These are phyloP conservation scores for Fusarium caatingaense DNA, from an alignment of 2,329 filamentous ascomycete genomes.

Conservation along the genomic window DNA sequence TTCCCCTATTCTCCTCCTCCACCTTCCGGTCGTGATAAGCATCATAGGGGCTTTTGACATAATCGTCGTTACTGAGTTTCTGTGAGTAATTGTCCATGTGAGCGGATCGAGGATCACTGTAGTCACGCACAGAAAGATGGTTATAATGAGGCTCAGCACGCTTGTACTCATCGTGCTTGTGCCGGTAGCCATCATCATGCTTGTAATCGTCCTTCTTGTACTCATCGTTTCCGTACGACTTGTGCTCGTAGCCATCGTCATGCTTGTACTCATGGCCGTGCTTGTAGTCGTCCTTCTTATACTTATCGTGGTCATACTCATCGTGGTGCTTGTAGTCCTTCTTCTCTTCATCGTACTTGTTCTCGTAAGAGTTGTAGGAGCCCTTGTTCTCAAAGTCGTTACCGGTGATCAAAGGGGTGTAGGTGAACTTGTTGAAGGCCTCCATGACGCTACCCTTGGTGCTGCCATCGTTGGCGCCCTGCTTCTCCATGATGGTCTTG, in stretches of 20 bases:
- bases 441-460: constrained; percentile 45
- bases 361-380: neutral
- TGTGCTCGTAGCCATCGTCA: neutral
- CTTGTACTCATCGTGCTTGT: constrained; percentile 3
- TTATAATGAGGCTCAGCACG: neutral
- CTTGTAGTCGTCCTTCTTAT: constrained; percentile 9
- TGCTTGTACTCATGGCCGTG: constrained; percentile 13
- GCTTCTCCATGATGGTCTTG: constrained; percentile 45
- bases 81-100: constrained; percentile 2
- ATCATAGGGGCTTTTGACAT: neutral
- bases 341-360: constrained; percentile 1
- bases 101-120: neutral
- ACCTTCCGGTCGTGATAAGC: neutral
- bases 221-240: neutral
- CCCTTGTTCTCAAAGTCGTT: constrained; percentile 45
- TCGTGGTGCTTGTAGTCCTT: constrained; percentile 8
- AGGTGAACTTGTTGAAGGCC: constrained; percentile 44
- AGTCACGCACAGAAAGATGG: constrained; percentile 10
- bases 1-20: neutral
- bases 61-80: constrained; percentile 1
- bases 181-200: neutral
- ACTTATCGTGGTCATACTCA: constrained; percentile 16
- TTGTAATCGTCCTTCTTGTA: neutral
- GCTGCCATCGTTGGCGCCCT: constrained; percentile 47
- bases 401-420: constrained; percentile 46